Evolutionary conservation across 2,329 filamentous ascomycete species (phyloP), one percentile per base, ranked within the genome.

Genomic region (Myrmaecium sp.): DNA sequence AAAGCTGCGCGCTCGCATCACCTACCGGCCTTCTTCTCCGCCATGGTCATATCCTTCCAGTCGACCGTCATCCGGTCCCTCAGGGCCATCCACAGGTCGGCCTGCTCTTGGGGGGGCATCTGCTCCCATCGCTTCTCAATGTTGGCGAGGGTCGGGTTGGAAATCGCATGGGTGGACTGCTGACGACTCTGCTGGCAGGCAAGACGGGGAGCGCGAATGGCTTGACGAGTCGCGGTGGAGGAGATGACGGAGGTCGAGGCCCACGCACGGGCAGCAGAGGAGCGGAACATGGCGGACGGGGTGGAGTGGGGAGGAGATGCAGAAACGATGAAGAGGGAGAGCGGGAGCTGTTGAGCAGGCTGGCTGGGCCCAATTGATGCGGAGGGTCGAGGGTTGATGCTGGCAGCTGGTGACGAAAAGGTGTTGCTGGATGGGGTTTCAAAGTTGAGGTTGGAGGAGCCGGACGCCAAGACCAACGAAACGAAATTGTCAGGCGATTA

Each of bases 61-160:
- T 82, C 83, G 46, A 70, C 74, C 79, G 93, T 94, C 89, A 98
- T 98, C 52, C 89, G 78, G 64, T 98, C 89, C 58, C 89, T 74
- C 57, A 98, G 67, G 44, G 78, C 67, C 89, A 98, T 98, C 89
- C 89, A 98, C 46, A 98, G 66, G 54, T 98, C 89, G 42, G 89
- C 89, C 73, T 98, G 89, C 71, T 98, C 89, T 68, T 93, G 83
- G 38, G 89, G 82, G 33, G 86, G 84, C 80, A 95, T 84, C 37
- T 66, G 71, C 66, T 98, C 89, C 89, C 89, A 98, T 66, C 89
- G 71, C 76, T 93, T 94, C 74, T 98, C 89, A 52, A 98, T 95
- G 62, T 92, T 83, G 59, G 82, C 80, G 49, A 98, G 72, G 32
- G 82, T 94, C 43, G 91, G 89, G 66, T 94, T 95, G 51, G 84